A percentile compares a stretch with the other conserved stretches of the same genome.
Evolutionary conservation across 306 rosid species (phyloP).

Genomic region (Acacia confusa): DNA sequence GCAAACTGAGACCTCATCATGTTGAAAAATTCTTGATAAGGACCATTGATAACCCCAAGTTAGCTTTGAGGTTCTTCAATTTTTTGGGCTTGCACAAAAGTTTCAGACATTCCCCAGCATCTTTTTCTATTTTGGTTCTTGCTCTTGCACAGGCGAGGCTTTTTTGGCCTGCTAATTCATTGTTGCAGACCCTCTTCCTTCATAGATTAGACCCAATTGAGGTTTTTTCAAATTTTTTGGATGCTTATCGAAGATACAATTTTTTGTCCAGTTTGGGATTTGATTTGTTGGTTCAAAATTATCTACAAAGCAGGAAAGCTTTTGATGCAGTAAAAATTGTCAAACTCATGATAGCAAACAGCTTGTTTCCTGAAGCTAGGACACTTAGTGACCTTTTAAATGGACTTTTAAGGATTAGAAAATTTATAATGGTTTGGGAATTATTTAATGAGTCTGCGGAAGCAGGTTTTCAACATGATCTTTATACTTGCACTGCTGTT

Average conservation of each 20-base stretch:
- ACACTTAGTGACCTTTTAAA: constrained; percentile 77
- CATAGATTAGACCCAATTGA: constrained; percentile 62
- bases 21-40: constrained; percentile 66
- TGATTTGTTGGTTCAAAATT: constrained; percentile 74
- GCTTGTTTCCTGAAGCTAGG: constrained; percentile 74
- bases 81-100: constrained; percentile 77
- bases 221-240: constrained; percentile 47
- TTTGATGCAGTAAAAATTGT: constrained; percentile 54
- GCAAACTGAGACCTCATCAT: constrained; percentile 56
- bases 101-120: constrained; percentile 70
- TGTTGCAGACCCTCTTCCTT: constrained; percentile 70
- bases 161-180: constrained; percentile 84
- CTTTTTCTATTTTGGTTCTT: constrained; percentile 77
- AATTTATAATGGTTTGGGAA: constrained; percentile 57
- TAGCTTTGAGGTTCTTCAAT: constrained; percentile 90
- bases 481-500: constrained; percentile 64
- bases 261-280: constrained; percentile 67
- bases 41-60: constrained; percentile 56
- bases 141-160: constrained; percentile 52
- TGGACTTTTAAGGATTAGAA: constrained; percentile 65
- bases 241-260: constrained; percentile 36
- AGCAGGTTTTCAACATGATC: constrained; percentile 66
- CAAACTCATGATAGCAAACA: constrained; percentile 59
- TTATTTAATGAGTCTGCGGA: constrained; percentile 61
- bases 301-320: constrained; percentile 51